Percentiles rank a stretch among this genome's conserved stretches.
Conservation (phyloP, 495 filamentous ascomycete species). For the Achaetomiella virescens region DNA sequence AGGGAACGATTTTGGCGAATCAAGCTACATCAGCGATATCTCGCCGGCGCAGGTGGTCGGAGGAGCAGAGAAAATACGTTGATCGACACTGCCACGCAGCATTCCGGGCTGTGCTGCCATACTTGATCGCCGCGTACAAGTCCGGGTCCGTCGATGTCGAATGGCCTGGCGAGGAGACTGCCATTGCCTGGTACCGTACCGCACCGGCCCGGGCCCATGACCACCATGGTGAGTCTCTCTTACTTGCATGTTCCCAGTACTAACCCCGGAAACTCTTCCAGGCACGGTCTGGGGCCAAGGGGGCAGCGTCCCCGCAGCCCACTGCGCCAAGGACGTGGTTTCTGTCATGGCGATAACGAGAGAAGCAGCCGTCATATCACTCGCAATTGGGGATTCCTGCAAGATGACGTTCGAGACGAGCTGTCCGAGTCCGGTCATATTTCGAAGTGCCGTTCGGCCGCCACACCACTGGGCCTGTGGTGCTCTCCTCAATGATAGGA, state of each 20-base stretch:
- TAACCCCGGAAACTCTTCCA: slow-evolving; percentile 4
- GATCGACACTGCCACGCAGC: slow-evolving; percentile 33
- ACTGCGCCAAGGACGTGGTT: slow-evolving; percentile 41
- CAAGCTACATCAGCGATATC: slow-evolving; percentile 64
- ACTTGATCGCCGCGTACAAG: slow-evolving; percentile 61
- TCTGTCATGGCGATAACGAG: slow-evolving; percentile 40
- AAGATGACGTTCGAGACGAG: slow-evolving; percentile 37
- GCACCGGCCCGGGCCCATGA: slow-evolving; percentile 29
- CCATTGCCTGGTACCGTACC: slow-evolving; percentile 63
- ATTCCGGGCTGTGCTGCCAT: slow-evolving; percentile 49
- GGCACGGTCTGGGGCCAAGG: slow-evolving; percentile 44
- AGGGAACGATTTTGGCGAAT: slow-evolving; percentile 77
- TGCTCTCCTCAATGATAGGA: slow-evolving; percentile 44
- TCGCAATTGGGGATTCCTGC: slow-evolving; percentile 43
- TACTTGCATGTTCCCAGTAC: not conserved
- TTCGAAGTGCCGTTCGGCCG: slow-evolving; percentile 50
- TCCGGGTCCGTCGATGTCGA: slow-evolving; percentile 38
- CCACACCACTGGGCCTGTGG: slow-evolving; percentile 42
- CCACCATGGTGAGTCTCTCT: slow-evolving; percentile 34
- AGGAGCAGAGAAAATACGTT: slow-evolving; percentile 47
- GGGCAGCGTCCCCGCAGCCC: slow-evolving; percentile 31
- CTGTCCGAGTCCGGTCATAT: slow-evolving; percentile 35
- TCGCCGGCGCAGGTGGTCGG: slow-evolving; percentile 42
- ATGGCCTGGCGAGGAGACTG: slow-evolving; percentile 39
- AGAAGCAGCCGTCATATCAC: slow-evolving; percentile 31